phyloP scores from a whole-genome alignment of 768 basidiomycete species.

The Lactarius hatsudake region DNA sequence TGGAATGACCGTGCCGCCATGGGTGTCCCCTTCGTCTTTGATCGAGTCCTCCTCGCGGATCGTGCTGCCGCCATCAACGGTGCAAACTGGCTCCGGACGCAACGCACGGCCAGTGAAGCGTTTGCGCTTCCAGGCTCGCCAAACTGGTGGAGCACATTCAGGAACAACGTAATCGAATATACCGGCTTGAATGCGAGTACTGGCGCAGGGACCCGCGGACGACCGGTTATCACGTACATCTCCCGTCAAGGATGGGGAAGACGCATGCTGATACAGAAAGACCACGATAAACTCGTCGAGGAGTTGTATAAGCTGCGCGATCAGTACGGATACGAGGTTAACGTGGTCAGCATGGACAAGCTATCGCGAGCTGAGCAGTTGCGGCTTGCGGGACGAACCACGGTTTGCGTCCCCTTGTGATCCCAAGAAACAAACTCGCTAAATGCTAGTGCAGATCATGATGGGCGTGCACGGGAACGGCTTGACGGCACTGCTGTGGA shows the following conservation, averaged over 20 bases:
- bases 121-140: conserved; percentile 71
- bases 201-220: conserved; percentile 36
- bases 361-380: conserved; percentile 80
- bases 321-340: conserved; percentile 78
- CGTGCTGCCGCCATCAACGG: conserved; percentile 81
- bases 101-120: conserved; percentile 72
- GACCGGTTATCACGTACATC: conserved; percentile 88
- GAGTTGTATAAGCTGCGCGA: conserved; percentile 71
- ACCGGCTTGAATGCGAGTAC: conserved; percentile 55
- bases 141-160: conserved; percentile 82
- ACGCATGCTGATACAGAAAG: conserved; percentile 69
- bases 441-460: conserved; percentile 62
- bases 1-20: conserved; percentile 78
- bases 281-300: conserved; percentile 76
- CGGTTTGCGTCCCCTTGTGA: conserved; percentile 47
- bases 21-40: conserved; percentile 70
- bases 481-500: conserved; percentile 85
- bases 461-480: conserved; percentile 95
- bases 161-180: conserved; percentile 70
- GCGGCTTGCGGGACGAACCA: conserved; percentile 75
- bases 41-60: conserved; percentile 86
- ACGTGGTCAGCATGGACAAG: conserved; percentile 82
- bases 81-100: conserved; percentile 60
- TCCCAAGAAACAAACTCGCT: conserved; percentile 1
- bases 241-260: conserved; percentile 87